Evolutionary conservation across 192 early-diverging fungal species (phyloP).

Genomic region (Rhizophagus clarus): DNA sequence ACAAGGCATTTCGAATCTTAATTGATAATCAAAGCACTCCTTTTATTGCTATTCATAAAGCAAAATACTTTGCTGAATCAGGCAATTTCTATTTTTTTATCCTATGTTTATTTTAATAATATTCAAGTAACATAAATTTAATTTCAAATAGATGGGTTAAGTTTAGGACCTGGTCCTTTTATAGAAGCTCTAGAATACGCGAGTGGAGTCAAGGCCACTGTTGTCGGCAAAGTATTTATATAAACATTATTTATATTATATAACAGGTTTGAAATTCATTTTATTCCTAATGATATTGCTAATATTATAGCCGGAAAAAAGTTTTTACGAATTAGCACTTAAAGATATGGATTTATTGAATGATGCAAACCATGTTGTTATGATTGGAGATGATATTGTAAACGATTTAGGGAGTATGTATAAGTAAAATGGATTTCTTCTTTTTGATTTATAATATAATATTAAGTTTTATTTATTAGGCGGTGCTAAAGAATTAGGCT

Average conservation of each 20-base stretch:
- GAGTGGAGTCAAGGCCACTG: conserved; percentile 59
- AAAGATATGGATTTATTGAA: conserved; percentile 57
- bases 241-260: neutral
- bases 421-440: neutral
- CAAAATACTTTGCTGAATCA: conserved; percentile 71
- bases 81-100: neutral
- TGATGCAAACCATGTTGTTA: conserved; percentile 48
- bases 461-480: conserved; percentile 19
- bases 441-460: neutral
- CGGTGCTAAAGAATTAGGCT: conserved; percentile 74
- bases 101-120: neutral
- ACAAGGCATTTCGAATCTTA: conserved; percentile 76
- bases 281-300: neutral
- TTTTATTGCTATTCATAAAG: conserved; percentile 84
- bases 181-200: conserved; percentile 83
- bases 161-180: conserved; percentile 90
- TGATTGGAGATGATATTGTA: conserved; percentile 87
- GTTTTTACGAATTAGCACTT: conserved; percentile 79
- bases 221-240: conserved; percentile 75
- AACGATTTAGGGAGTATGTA: conserved; percentile 71
- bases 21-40: conserved; percentile 50
- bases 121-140: neutral
- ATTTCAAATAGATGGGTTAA: conserved; percentile 49
- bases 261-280: neutral
- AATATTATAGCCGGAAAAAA: conserved; percentile 51